Conservation (phyloP, 108 stramenopile species). For the Epithemia pelagica region DNA sequence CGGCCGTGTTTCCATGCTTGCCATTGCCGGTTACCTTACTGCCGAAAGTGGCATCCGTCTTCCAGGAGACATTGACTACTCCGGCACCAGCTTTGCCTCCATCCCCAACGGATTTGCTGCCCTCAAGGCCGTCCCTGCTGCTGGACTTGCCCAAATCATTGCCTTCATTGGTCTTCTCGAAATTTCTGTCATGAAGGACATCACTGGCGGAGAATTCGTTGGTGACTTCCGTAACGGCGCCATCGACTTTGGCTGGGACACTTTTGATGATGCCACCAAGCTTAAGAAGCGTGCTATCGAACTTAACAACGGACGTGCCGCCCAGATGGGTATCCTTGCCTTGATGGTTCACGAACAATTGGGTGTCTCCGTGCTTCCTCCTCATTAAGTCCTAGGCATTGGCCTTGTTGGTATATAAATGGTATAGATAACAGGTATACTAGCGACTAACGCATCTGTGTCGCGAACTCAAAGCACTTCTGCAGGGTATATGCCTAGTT, state of each 20-base stretch:
- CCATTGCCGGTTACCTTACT: constrained; percentile 37
- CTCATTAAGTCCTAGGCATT: neutral
- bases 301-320: constrained; percentile 79
- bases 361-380: constrained; percentile 42
- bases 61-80: constrained; percentile 56
- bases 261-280: constrained; percentile 46
- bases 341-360: constrained; percentile 76
- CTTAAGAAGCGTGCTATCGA: constrained; percentile 34
- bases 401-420: neutral
- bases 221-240: constrained; percentile 61
- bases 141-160: constrained; percentile 49
- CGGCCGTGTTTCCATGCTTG: constrained; percentile 46
- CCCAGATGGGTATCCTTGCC: constrained; percentile 73
- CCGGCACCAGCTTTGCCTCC: constrained; percentile 28
- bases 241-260: constrained; percentile 62
- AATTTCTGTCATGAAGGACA: constrained; percentile 54
- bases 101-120: constrained; percentile 54
- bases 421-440: neutral
- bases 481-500: no score
- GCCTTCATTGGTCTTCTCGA: constrained; percentile 64
- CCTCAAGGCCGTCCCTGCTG: constrained; percentile 31
- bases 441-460: no score
- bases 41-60: constrained; percentile 35
- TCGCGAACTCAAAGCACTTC: no score
- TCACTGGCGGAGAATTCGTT: constrained; percentile 36